Percentiles rank a stretch among this genome's conserved stretches.
Conservation (phyloP, 805 yeast genomes). For the Teunomyces panamensis region DNA sequence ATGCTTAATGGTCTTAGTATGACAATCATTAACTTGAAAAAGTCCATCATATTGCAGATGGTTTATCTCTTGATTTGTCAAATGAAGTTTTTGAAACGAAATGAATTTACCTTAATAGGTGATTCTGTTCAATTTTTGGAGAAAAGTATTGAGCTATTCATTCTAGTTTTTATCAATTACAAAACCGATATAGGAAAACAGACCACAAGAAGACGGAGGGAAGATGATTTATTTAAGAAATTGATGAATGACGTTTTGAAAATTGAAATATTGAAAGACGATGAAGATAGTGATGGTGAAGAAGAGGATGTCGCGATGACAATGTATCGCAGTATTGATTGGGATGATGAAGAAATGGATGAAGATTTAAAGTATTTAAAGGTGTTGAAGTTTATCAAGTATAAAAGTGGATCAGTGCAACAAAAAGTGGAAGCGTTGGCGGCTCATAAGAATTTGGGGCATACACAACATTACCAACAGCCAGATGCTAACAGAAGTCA, state of each 20-base stretch:
- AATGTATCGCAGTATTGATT: conserved; percentile 32
- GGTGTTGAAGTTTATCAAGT: conserved; percentile 39
- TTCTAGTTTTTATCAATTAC: conserved; percentile 38
- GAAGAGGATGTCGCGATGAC: conserved; percentile 25
- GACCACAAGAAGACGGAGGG: conserved; percentile 21
- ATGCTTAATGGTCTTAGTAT: conserved; percentile 43
- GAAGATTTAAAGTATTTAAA: conserved; percentile 45
- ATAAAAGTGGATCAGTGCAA: conserved; percentile 22
- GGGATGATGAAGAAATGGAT: conserved; percentile 49
- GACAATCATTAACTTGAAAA: conserved; percentile 42
- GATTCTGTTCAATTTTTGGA: conserved; percentile 19
- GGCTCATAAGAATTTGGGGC: neutral
- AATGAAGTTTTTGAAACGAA: conserved; percentile 32
- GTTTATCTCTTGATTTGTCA: conserved; percentile 39
- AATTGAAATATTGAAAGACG: conserved; percentile 36
- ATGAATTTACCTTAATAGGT: conserved; percentile 14
- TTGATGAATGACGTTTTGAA: conserved; percentile 34
- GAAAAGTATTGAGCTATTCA: conserved; percentile 31
- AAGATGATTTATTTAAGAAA: conserved; percentile 36
- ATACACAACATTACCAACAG: neutral
- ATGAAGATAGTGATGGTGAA: conserved; percentile 22
- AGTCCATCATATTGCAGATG: conserved; percentile 42
- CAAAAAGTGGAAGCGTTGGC: conserved; percentile 4
- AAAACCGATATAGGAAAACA: conserved; percentile 21
- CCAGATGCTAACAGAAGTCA: neutral